phyloP scores from a whole-genome alignment of 139 green algal species.

The Pseudopediastrum boryanum region DNA sequence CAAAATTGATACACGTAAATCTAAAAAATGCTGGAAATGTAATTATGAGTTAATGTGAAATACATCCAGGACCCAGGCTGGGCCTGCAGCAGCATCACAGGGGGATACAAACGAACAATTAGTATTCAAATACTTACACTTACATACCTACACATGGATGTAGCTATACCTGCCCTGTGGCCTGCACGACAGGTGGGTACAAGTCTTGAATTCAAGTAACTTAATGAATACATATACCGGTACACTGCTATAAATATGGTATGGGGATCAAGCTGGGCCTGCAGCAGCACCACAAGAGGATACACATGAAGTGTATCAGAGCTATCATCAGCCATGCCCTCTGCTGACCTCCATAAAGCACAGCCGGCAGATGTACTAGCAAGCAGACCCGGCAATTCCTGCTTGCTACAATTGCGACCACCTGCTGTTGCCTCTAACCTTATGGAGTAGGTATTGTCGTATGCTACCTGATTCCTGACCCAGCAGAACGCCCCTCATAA shows the following conservation, averaged over 20 bases:
- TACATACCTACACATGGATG: no score
- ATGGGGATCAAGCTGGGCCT: not conserved
- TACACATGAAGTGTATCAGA: no score
- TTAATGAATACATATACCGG: not conserved
- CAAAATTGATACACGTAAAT: not conserved
- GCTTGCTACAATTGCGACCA: no score
- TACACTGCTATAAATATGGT: not conserved
- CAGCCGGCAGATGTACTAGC: no score
- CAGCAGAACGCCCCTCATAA: not conserved
- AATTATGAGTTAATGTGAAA: not conserved
- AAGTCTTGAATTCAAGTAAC: no score
- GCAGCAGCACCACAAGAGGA: not conserved
- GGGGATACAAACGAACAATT: not conserved
- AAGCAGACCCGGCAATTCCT: no score
- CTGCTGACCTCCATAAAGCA: no score
- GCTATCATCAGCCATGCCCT: no score
- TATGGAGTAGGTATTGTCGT: not conserved
- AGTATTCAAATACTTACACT: no score
- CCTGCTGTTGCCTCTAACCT: not conserved
- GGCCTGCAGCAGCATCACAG: conserved; percentile 8
- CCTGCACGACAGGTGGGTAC: no score
- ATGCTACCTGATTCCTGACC: not conserved
- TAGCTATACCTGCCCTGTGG: no score
- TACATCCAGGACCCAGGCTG: not conserved
- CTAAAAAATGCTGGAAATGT: not conserved